These are phyloP conservation scores for Saccharomycopsis amapae DNA, from an alignment of 805 yeast species.

Conservation along the genomic window DNA sequence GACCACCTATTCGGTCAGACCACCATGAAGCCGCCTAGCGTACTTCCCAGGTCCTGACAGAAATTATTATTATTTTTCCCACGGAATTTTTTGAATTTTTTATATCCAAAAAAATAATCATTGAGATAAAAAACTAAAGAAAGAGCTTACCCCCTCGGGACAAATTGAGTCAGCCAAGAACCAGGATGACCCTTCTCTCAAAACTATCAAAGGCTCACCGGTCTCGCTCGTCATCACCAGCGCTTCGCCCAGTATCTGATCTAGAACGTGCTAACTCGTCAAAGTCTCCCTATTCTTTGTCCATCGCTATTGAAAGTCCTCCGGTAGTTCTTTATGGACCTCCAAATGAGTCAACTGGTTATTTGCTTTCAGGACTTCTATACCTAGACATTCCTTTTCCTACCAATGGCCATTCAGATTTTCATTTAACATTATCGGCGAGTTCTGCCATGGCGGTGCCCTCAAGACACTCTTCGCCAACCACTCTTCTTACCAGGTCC, in stretches of 20 bases:
- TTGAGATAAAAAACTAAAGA: no score
- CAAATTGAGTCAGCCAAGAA: no score
- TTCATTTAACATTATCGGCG: background rate
- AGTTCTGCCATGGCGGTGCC: background rate
- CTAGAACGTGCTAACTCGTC: no score
- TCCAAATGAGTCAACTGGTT: slow-evolving; percentile 74
- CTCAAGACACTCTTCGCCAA: background rate
- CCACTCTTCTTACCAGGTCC: background rate
- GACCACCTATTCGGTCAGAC: no score
- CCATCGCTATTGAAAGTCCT: slow-evolving; percentile 76
- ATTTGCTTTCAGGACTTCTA: slow-evolving; percentile 74
- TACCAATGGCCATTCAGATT: background rate
- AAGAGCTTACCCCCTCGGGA: no score
- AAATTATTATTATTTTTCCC: no score
- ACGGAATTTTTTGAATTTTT: no score
- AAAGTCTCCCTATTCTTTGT: slow-evolving; percentile 43
- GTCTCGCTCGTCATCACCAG: slow-evolving; percentile 4
- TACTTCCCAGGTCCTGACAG: no score
- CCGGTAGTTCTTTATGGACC: slow-evolving; percentile 83
- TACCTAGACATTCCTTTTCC: slow-evolving; percentile 40
- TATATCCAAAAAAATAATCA: no score
- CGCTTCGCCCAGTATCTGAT: slow-evolving; percentile 11
- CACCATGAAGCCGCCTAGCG: no score
- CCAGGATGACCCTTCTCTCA: no score
- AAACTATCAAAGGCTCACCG: background rate